A percentile compares a stretch with the other conserved stretches of the same genome.
Evolutionary conservation across 108 stramenopile species (phyloP).

Genomic region (Cyclostephanos invisitatus): DNA sequence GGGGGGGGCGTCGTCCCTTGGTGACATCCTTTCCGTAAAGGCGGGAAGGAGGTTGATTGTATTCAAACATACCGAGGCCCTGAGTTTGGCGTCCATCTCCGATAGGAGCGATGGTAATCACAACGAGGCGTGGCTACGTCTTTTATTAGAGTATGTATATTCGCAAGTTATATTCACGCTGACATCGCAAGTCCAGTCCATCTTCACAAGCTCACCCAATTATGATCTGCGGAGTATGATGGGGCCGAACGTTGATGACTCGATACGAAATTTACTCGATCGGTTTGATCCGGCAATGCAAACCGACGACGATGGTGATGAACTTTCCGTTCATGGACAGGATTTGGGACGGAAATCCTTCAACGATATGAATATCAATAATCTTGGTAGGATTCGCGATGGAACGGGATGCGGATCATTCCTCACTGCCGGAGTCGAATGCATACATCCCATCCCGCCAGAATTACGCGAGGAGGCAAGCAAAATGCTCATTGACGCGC

Average conservation of each 20-base stretch:
- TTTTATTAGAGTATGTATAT: conserved; percentile 79
- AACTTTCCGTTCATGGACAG: not conserved
- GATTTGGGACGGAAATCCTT: not conserved
- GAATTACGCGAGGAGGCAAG: conserved; percentile 67
- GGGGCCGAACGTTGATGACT: conserved; percentile 47
- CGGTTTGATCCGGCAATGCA: conserved; percentile 32
- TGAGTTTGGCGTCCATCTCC: conserved; percentile 64
- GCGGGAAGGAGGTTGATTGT: conserved; percentile 51
- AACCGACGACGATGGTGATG: conserved; percentile 3
- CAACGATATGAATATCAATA: not conserved
- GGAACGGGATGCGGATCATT: conserved; percentile 46
- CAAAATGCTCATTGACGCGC: conserved; percentile 39
- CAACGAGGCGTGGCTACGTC: conserved; percentile 54
- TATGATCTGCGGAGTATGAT: conserved; percentile 68
- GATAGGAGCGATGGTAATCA: conserved; percentile 23
- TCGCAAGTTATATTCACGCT: conserved; percentile 68
- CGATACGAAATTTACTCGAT: conserved; percentile 43
- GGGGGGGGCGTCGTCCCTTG: conserved; percentile 46
- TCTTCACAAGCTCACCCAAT: conserved; percentile 56
- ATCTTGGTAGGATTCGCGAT: conserved; percentile 4
- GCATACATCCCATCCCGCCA: conserved; percentile 61
- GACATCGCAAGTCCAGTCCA: conserved; percentile 69
- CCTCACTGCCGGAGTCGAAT: conserved; percentile 60
- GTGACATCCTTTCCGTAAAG: conserved; percentile 65
- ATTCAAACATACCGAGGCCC: conserved; percentile 67